These are phyloP conservation scores for Cinchona pubescens DNA, from an alignment of 257 asterid genomes.

Conservation along the genomic window DNA sequence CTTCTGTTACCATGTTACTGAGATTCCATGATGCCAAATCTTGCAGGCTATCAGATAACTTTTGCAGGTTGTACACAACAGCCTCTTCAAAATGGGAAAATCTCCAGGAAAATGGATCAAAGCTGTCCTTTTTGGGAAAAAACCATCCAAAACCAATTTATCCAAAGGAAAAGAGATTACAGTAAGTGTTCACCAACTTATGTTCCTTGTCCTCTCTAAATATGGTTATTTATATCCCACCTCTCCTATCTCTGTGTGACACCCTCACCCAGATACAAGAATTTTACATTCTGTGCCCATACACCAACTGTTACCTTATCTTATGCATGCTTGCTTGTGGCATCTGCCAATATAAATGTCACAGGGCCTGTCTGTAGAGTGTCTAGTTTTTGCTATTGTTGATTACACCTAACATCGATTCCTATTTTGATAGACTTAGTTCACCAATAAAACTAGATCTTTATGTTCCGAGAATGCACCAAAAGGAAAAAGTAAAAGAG, in stretches of 20 bases:
- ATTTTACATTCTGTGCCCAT: background rate
- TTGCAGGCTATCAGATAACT: conserved; percentile 6
- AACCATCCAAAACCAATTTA: conserved; percentile 37
- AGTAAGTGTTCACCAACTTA: conserved; percentile 16
- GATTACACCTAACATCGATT: background rate
- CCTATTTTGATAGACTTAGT: background rate
- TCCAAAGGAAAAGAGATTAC: conserved; percentile 37
- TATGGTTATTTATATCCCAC: too few species aligned
- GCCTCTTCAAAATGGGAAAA: conserved; percentile 44
- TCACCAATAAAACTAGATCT: too few species aligned
- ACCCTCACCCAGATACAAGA: background rate
- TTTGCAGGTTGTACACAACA: conserved; percentile 1
- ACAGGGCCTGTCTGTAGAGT: too few species aligned
- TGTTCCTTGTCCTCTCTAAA: background rate
- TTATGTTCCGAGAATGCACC: background rate
- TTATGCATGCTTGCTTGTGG: background rate
- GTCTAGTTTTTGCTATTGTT: background rate
- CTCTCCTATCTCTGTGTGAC: background rate
- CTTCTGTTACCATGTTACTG: background rate
- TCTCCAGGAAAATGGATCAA: conserved; percentile 75
- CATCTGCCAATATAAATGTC: background rate
- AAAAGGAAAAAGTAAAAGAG: background rate
- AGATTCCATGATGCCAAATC: background rate
- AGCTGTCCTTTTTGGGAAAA: conserved; percentile 46
- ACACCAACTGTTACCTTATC: background rate